These are phyloP conservation scores for Corynespora cassiicola DNA, from an alignment of 2,329 filamentous ascomycete genomes.

Conservation along the genomic window DNA sequence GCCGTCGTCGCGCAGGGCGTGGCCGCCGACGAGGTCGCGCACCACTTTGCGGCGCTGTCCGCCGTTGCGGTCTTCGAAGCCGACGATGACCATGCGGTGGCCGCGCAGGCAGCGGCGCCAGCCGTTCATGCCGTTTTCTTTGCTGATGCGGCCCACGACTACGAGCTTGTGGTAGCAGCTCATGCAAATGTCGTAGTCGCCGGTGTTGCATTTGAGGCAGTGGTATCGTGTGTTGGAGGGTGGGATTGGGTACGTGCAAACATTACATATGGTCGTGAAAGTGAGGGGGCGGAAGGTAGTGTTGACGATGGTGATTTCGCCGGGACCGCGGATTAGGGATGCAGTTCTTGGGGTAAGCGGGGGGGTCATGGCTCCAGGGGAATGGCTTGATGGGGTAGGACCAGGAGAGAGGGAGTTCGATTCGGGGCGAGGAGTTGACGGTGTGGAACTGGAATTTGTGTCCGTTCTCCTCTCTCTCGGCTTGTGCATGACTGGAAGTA, in stretches of 20 bases:
- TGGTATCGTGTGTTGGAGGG: conserved; percentile 76
- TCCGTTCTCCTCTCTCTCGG: conserved; percentile 30
- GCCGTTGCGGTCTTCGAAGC: conserved; percentile 72
- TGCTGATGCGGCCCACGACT: conserved; percentile 67
- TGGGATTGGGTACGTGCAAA: conserved; percentile 76
- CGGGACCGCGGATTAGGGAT: conserved; percentile 48
- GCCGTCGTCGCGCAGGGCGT: conserved; percentile 68
- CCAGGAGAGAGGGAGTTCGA: conserved; percentile 25
- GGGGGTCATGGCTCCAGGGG: conserved; percentile 39
- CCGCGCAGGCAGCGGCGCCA: conserved; percentile 83
- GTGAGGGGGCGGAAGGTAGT: conserved; percentile 68
- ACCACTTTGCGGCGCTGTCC: conserved; percentile 73
- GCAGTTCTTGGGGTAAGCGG: conserved; percentile 49
- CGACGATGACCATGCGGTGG: conserved; percentile 84
- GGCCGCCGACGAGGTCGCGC: conserved; percentile 79
- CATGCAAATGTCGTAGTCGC: conserved; percentile 88
- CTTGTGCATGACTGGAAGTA: conserved; percentile 77
- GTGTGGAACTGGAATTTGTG: conserved; percentile 13
- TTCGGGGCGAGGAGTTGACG: conserved; percentile 20
- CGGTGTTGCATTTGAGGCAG: conserved; percentile 76
- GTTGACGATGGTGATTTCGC: conserved; percentile 41
- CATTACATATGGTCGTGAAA: conserved; percentile 78
- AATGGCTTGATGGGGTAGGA: conserved; percentile 32
- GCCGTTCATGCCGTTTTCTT: conserved; percentile 77
- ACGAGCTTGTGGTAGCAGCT: conserved; percentile 77